These are phyloP conservation scores for Melocanna baccifera DNA, from an alignment of 176 grass and related monocot species.

Conservation along the genomic window DNA sequence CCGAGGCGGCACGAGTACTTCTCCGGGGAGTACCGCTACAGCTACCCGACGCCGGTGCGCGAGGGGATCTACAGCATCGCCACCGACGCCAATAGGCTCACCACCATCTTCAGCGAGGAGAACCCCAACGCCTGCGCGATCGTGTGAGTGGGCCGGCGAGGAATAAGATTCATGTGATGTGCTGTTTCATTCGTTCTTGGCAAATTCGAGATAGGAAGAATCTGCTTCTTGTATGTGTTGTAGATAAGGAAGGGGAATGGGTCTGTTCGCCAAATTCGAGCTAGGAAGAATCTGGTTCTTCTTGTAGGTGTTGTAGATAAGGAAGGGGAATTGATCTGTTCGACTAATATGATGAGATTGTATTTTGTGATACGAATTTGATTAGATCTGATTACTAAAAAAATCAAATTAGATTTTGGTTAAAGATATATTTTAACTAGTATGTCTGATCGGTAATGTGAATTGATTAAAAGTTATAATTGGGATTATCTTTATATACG, in stretches of 20 bases:
- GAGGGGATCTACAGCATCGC: slow-evolving; percentile 95
- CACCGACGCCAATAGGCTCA: slow-evolving; percentile 84
- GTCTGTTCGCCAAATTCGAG: neutral
- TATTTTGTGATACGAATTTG: no score
- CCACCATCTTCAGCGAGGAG: slow-evolving; percentile 98
- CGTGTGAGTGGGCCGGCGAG: slow-evolving; percentile 32
- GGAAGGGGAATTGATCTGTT: slow-evolving; percentile 17
- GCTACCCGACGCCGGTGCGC: slow-evolving; percentile 89
- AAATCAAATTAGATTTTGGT: no score
- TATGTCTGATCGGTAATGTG: no score
- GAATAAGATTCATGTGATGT: slow-evolving; percentile 21
- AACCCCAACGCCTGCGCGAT: slow-evolving; percentile 95
- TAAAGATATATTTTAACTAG: no score
- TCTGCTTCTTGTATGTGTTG: slow-evolving; percentile 21
- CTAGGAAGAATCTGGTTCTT: slow-evolving; percentile 50
- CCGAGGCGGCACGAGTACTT: slow-evolving; percentile 81
- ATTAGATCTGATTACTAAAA: no score
- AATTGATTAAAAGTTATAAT: no score
- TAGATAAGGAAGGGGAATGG: slow-evolving; percentile 15
- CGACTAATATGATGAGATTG: neutral
- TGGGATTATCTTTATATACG: no score
- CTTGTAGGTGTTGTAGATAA: slow-evolving; percentile 24
- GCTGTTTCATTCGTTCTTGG: slow-evolving; percentile 12
- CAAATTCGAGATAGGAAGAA: neutral
- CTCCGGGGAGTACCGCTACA: slow-evolving; percentile 75